phyloP scores from a whole-genome alignment of 2,329 filamentous ascomycete genomes.

The Fusarium mexicanum region DNA sequence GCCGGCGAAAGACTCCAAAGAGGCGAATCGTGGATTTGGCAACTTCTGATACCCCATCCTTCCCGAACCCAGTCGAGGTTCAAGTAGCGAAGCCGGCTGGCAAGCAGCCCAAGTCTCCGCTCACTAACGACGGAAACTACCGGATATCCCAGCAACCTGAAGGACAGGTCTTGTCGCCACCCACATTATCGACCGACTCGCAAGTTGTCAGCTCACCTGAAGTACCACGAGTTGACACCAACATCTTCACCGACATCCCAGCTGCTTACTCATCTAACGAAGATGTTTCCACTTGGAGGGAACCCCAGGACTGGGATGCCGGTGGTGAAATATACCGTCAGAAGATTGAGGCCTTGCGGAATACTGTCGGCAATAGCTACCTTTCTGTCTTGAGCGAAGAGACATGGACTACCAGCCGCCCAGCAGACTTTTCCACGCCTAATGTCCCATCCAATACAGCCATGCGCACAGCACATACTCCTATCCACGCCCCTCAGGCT shows the following conservation, averaged over 20 bases:
- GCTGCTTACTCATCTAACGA: constrained; percentile 28
- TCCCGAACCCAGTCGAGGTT: constrained; percentile 45
- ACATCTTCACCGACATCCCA: constrained; percentile 31
- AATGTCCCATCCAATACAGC: constrained; percentile 41
- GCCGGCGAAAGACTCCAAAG: constrained; percentile 69
- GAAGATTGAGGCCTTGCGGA: constrained; percentile 86
- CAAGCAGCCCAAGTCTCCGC: constrained; percentile 33
- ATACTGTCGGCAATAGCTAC: constrained; percentile 88
- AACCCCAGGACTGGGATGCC: constrained; percentile 68
- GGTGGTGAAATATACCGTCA: constrained; percentile 84
- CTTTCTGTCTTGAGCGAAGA: constrained; percentile 87
- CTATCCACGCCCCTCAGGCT: constrained; percentile 47
- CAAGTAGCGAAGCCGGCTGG: constrained; percentile 26
- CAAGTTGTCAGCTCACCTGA: constrained; percentile 37
- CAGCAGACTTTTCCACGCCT: constrained; percentile 37
- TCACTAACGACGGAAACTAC: constrained; percentile 51
- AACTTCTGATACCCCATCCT: constrained; percentile 56
- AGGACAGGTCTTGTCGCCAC: constrained; percentile 47
- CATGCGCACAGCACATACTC: constrained; percentile 45
- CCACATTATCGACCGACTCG: constrained; percentile 46
- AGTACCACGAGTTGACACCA: constrained; percentile 41
- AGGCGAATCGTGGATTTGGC: constrained; percentile 72
- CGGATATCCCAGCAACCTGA: constrained; percentile 57
- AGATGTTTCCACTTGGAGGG: constrained; percentile 49
- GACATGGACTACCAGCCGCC: constrained; percentile 57